A percentile compares a stretch with the other conserved stretches of the same genome.
Conservation (phyloP, 148 eudicot species). For the Nepenthes mirabilis region DNA sequence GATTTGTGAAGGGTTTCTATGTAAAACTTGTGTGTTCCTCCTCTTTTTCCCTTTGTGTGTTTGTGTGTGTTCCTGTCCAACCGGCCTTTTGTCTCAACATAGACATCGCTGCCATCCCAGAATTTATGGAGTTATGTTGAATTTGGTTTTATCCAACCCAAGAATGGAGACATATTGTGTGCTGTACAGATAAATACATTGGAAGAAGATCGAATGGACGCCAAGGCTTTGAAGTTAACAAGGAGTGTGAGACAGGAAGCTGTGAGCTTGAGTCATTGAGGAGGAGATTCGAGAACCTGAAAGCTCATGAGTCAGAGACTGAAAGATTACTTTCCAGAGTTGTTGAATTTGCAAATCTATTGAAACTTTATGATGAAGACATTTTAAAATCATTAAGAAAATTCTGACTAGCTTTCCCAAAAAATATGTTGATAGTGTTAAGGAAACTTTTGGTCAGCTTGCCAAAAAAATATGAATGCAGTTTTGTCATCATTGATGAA, state of each 20-base stretch:
- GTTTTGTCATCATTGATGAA: background rate
- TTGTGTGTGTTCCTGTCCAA: too few relatives aligned
- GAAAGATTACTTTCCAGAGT: background rate
- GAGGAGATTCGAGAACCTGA: slow-evolving; percentile 10
- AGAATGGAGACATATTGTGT: background rate
- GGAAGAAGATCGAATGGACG: slow-evolving; percentile 3
- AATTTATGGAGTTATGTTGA: slow-evolving; percentile 6
- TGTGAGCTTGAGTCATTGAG: slow-evolving; percentile 5
- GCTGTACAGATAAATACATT: background rate
- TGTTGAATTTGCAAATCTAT: slow-evolving; percentile 5
- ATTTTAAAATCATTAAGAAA: slow-evolving; percentile 6
- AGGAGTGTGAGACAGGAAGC: background rate
- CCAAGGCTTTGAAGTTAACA: slow-evolving; percentile 5
- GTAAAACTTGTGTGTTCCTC: too few relatives aligned
- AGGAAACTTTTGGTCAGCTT: background rate
- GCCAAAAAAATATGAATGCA: background rate
- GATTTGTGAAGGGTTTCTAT: too few relatives aligned
- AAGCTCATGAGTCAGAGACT: slow-evolving; percentile 5
- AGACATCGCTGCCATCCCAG: background rate
- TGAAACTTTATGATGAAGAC: slow-evolving; percentile 5
- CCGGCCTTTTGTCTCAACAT: background rate
- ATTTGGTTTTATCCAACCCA: background rate
- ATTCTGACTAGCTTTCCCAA: slow-evolving; percentile 2
- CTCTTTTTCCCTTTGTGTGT: too few relatives aligned
- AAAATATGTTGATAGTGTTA: background rate